Evolutionary conservation across 805 yeast species (phyloP), one percentile per base, ranked within the genome.

Genomic region (Blastobotrys peoriensis): DNA sequence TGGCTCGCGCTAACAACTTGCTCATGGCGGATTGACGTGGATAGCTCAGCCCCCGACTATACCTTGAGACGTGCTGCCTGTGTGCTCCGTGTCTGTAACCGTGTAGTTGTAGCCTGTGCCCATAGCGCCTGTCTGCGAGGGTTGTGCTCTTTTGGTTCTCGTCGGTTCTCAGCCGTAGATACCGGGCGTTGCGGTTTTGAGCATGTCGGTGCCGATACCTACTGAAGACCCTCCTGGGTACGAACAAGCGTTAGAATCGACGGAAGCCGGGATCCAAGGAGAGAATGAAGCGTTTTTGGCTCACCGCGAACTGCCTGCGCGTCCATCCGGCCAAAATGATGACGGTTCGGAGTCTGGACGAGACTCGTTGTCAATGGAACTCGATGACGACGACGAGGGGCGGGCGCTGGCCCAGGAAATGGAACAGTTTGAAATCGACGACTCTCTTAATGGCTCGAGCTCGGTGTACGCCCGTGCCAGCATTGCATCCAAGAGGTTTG

Each of bases 341-440:
- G 22, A 21, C 9, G 30, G 30, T 8, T 25, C 30, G 30, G 5
- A 36, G 13, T 5, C 37, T 8, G 6, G 39, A 20, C 20, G 49
- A 41, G 27, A 46, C 37, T 13, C 41, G 8, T 17, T 38, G 3
- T 19, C 30, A 38, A 36, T 33, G 43, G 39, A 18, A 10, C 28
- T 38, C 20, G 33, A n/a, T 18, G 38, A 43, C 10, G 34, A n/a
- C 8, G 38, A 45, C 22, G 37, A 34, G 19, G 21, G 16, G 6
- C 16, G n/a, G 13, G 40, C 17, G 16, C 16, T 37, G 6, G 21
- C 17, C 4, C 40, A 41, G 8, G 61, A 57, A 27, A 65, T 64
- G 52, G 65, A 66, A 39, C 68, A 65, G 48, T 68, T 76, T 59
- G 77, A 73, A 23, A 62, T 75, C 5, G 77, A 73, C 23, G 77